Evolutionary conservation across 1,284 basidiomycete species (phyloP).

Genomic region (Malassezia obtusa): DNA sequence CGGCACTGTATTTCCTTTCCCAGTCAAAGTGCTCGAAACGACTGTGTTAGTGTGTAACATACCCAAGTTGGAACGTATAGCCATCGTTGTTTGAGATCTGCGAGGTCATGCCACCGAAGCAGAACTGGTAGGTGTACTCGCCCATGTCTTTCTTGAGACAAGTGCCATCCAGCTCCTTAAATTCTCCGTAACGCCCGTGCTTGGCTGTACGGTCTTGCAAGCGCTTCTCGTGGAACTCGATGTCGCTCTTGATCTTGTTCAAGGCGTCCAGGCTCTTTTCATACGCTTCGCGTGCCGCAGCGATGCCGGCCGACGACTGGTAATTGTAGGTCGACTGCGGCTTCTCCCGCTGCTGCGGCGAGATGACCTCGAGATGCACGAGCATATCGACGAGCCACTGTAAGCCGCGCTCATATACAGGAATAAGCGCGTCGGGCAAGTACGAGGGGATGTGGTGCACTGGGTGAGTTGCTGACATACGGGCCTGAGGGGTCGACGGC

Average conservation of each 20-base stretch:
- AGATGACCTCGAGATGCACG: conserved; percentile 46
- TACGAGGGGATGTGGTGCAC: conserved; percentile 75
- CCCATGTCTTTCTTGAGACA: conserved; percentile 73
- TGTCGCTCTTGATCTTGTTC: conserved; percentile 52
- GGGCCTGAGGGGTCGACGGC: not conserved
- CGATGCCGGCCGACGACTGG: conserved; percentile 13
- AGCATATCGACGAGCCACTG: conserved; percentile 61
- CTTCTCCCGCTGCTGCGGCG: not conserved
- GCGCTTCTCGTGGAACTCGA: conserved; percentile 51
- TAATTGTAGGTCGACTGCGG: not conserved
- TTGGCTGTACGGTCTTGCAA: conserved; percentile 57
- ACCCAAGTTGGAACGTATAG: conserved; percentile 74
- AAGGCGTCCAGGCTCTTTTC: conserved; percentile 39
- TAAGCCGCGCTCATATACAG: conserved; percentile 64
- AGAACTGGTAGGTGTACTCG: conserved; percentile 97
- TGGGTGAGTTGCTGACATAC: conserved; percentile 42
- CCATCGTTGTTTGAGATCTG: conserved; percentile 82
- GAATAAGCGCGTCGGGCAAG: conserved; percentile 70
- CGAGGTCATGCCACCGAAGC: conserved; percentile 74
- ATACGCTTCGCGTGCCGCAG: conserved; percentile 54
- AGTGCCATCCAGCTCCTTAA: conserved; percentile 79
- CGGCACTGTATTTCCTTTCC: conserved; percentile 55
- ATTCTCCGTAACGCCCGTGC: conserved; percentile 78
- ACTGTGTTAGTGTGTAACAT: conserved; percentile 19
- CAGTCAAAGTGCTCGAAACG: conserved; percentile 73